Evolutionary conservation across 257 asterid genomes (phyloP).

Genomic region (Solanum clarkiae): DNA sequence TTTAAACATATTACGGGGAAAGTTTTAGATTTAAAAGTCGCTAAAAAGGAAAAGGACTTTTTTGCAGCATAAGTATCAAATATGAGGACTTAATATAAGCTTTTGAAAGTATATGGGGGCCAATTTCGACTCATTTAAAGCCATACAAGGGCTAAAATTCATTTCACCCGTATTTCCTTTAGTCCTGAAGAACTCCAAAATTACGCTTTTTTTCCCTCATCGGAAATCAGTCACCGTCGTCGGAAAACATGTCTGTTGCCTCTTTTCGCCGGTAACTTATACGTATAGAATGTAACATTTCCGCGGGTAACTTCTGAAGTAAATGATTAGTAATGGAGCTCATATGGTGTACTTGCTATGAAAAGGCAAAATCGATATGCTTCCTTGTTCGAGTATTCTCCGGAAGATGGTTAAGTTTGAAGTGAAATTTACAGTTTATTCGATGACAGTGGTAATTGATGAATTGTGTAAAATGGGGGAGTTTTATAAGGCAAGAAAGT

Average conservation of each 20-base stretch:
- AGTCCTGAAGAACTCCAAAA: neutral
- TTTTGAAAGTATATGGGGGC: neutral
- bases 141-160: neutral
- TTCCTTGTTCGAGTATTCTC: slow-evolving; percentile 29
- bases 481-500: slow-evolving; percentile 33
- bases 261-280: neutral
- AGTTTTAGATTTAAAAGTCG: no score
- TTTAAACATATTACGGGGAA: no score
- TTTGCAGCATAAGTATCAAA: neutral
- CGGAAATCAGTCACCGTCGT: neutral
- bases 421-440: slow-evolving; percentile 51
- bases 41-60: neutral
- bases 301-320: neutral
- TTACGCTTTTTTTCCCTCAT: neutral
- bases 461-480: slow-evolving; percentile 49
- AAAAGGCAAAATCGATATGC: slow-evolving; percentile 36
- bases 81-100: neutral
- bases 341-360: slow-evolving; percentile 52
- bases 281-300: neutral
- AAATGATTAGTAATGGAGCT: slow-evolving; percentile 2
- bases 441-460: slow-evolving; percentile 61
- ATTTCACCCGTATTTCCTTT: neutral
- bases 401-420: slow-evolving; percentile 36
- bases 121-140: neutral
- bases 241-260: neutral